Evolutionary conservation across 169 alveolate genomes (phyloP), one percentile per base, ranked within the genome.

Genomic region (Babesia sp.): DNA sequence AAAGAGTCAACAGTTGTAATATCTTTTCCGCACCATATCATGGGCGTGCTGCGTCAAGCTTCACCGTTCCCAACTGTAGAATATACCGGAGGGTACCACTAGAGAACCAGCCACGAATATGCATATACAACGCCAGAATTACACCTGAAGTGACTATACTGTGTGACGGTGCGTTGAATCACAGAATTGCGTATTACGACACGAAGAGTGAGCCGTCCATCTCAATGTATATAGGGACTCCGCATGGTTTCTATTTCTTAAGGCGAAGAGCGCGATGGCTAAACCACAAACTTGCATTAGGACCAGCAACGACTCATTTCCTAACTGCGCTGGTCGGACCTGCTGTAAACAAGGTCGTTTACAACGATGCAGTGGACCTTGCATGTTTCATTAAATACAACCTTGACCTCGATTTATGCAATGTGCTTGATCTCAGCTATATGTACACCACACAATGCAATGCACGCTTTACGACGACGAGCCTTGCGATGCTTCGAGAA

Each of bases 281-380:
- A 34, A 18, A 48, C 20, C 37, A 50, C 37, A 37, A 2, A 26
- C 34, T 29, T 9, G 20, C 14, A 16, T n/a, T 50, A 16, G 74
- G 33, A 9, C 61, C 50, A 12, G 29, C 48, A 31, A 64, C 74
- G 0, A 8, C 1, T 0, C 36, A 22, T 6, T 64, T 64, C 22
- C 39, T 64, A 1, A 31, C 8, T n/a, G 1, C 39, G 33, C 50
- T 64, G 34, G 44, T 48, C 31, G 74, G 77, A 7, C 59, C 69
- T 2, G 54, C n/a, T 29, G 34, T 78, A 6, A 46, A 44, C 44
- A 78, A 78, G 55, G 45, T 78, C 16, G 80, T 78, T 0, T 78
- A 78, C 34, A 70, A 78, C 28, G 72, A 78, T 22, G 77, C 76
- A 1, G 28, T 69, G 14, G 86, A 64, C 8, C 64, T 78, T 33